A percentile compares a stretch with the other conserved stretches of the same genome.
These are phyloP conservation scores for Flaveria brownii DNA, from an alignment of 129 eudicot genomes.

Conservation along the genomic window DNA sequence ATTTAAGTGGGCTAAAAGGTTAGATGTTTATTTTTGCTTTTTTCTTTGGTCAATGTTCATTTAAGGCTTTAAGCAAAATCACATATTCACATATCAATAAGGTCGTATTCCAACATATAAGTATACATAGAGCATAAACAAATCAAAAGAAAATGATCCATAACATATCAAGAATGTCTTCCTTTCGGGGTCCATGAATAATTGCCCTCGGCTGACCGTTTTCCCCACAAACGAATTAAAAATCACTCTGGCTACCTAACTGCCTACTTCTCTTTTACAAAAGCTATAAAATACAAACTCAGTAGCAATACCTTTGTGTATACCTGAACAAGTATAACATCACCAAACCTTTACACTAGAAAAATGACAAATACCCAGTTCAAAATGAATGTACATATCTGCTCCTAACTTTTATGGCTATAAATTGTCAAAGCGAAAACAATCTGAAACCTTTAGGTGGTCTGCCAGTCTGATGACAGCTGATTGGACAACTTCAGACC, in stretches of 20 bases:
- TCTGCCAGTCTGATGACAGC: conserved; percentile 60
- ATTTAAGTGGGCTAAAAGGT: too few relatives aligned
- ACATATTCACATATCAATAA: not conserved
- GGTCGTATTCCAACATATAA: conserved; percentile 9
- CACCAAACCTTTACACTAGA: conserved; percentile 35
- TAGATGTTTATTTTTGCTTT: too few relatives aligned
- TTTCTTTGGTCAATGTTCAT: too few relatives aligned
- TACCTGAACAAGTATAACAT: conserved; percentile 14
- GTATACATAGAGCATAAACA: not conserved
- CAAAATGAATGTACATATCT: conserved; percentile 33
- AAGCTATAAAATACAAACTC: conserved; percentile 30
- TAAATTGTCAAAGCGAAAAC: conserved; percentile 47
- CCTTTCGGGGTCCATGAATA: not conserved
- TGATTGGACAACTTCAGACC: conserved; percentile 64
- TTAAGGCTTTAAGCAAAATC: not conserved
- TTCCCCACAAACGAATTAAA: not conserved
- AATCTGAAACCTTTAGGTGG: conserved; percentile 66
- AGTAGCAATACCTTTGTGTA: conserved; percentile 24
- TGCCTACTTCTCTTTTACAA: conserved; percentile 26
- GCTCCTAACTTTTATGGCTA: conserved; percentile 30
- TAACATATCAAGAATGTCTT: not conserved
- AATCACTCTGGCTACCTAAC: conserved; percentile 23
- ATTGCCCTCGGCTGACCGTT: too few relatives aligned
- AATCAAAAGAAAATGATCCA: not conserved
- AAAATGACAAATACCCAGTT: not conserved